A percentile compares a stretch with the other conserved stretches of the same genome.
Conservation (phyloP, 768 basidiomycete species). For the Leccinellum luteum region DNA sequence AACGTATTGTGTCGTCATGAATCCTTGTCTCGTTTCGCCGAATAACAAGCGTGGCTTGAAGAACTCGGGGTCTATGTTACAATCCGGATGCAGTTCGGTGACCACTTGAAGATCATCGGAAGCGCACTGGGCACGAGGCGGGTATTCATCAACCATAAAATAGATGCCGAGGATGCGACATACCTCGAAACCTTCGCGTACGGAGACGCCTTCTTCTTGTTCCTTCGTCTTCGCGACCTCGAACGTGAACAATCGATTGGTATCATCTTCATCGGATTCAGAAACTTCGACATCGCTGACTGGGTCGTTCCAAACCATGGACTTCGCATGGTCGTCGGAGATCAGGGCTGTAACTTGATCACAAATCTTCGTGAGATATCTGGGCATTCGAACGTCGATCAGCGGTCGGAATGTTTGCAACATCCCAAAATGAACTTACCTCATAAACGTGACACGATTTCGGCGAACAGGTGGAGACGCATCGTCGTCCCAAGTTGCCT, state of each 20-base stretch:
- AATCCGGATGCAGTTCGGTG: slow-evolving; percentile 19
- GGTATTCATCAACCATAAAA: background rate
- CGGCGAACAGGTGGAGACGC: slow-evolving; percentile 44
- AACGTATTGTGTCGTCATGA: slow-evolving; percentile 33
- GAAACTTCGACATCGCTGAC: slow-evolving; percentile 22
- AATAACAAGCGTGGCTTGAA: slow-evolving; percentile 34
- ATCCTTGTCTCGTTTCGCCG: slow-evolving; percentile 44
- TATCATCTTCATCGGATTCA: slow-evolving; percentile 37
- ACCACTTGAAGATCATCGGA: slow-evolving; percentile 18
- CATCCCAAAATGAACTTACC: slow-evolving; percentile 32
- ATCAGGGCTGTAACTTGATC: slow-evolving; percentile 53
- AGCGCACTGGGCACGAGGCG: slow-evolving; percentile 1
- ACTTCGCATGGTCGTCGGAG: slow-evolving; percentile 43
- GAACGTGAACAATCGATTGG: slow-evolving; percentile 53
- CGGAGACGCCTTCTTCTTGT: slow-evolving; percentile 49
- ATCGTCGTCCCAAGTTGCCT: slow-evolving; percentile 54
- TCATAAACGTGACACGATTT: slow-evolving; percentile 60
- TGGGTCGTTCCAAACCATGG: slow-evolving; percentile 44
- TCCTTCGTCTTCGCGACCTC: slow-evolving; percentile 56
- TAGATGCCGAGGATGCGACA: background rate
- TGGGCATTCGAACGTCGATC: slow-evolving; percentile 15
- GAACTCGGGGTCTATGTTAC: slow-evolving; percentile 15
- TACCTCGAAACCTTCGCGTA: slow-evolving; percentile 47
- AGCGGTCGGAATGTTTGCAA: background rate
- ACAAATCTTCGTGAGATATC: slow-evolving; percentile 57